Base-by-base conservation (phyloP, 176 grass and related monocot genomes). In the Carex parvula region DNA sequence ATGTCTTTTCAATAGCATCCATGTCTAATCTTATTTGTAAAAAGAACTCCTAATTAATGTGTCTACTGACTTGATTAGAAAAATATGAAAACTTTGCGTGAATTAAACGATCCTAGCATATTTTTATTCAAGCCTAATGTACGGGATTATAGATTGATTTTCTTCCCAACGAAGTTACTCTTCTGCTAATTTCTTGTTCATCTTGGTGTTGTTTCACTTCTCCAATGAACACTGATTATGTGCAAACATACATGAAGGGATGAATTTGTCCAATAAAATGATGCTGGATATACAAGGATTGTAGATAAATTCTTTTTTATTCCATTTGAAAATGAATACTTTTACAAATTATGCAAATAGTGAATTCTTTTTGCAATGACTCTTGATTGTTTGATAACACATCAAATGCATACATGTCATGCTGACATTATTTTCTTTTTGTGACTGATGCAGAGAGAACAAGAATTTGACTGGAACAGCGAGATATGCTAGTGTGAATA, bases 401-500 rank as follows among this genome's bases (percentile, higher is more conserved):
- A 26, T 54, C 9, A 76, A 76, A 50, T 76, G 20, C 22, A 32
- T 29, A 53, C 9, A 54, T 22, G 8, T 53, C 2, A 0, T 55
- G 72, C 35, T 70, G 42, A 70, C 16, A 70, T 41, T 8, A 10
- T 30, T 35, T 39, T 71, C 69, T 55, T 64, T 21, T 82, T 42
- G 60, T 83, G 32, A 87, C 81, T 88, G 39, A 21, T 93, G 82
- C 84, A 98, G 95, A 91, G 95, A 98, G 89, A 95, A 98, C 64
- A 98, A 95, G 60, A 98, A 95, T 62, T 93, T 98, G 70, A 95
- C 92, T 85, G 95, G 95, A 62, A 98, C 92, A 56, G 91, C 91
- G 80, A 91, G 95, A 93, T 98, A 95, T 89, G 92, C 90, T 74
- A 93, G 92, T 67, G 89, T 98, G 58, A 98, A 94, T 86, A 98